Evolutionary conservation across 805 yeast species (phyloP), one percentile per base, ranked within the genome.

Genomic region (Saccharomycopsis babjevae): DNA sequence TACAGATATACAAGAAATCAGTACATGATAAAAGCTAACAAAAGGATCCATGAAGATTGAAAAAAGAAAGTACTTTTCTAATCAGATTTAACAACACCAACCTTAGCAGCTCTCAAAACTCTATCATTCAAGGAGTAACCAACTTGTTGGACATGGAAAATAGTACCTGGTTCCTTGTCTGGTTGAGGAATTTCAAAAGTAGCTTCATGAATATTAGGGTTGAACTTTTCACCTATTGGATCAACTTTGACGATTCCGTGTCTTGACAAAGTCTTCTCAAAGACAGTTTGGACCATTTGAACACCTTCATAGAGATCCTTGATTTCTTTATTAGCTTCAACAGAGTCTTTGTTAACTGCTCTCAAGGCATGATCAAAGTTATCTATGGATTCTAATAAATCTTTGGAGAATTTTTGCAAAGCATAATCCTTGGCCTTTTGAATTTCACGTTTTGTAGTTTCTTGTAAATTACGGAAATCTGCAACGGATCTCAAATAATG

Each of bases 71-170:
- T 16, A 43, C n/a, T 50, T 25, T 7, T 18, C 39, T 52, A 60
- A 13, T 76, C 78, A 15, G 69, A 68, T 76, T 87, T 89, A 66
- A 91, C 97, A 69, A 91, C 83, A 68, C 97, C 97, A 66, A 91
- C 97, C 79, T 91, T 91, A 62, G 97, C 97, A 38, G 97, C 96
- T 76, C 97, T 83, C 71, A 91, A 80, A 39, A 91, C 96, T 72
- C 97, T 83, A 68, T 86, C 83, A 76, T 90, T 90, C 69, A 90
- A 79, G 62, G 86, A 84, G 77, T 85, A 91, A 52, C 97, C 97
- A 28, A 86, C 81, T 76, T 88, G 97, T 76, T 91, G 97, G 63
- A 92, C 97, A 69, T 83, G 89, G 83, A 92, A 88, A 62, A 91
- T 89, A 32, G 97, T 86, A 63, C 97, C 97, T 18, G 97, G 89